A percentile compares a stretch with the other conserved stretches of the same genome.
These are phyloP conservation scores for Leishmania amazonensis DNA, from an alignment of 208 protist species.

Conservation along the genomic window DNA sequence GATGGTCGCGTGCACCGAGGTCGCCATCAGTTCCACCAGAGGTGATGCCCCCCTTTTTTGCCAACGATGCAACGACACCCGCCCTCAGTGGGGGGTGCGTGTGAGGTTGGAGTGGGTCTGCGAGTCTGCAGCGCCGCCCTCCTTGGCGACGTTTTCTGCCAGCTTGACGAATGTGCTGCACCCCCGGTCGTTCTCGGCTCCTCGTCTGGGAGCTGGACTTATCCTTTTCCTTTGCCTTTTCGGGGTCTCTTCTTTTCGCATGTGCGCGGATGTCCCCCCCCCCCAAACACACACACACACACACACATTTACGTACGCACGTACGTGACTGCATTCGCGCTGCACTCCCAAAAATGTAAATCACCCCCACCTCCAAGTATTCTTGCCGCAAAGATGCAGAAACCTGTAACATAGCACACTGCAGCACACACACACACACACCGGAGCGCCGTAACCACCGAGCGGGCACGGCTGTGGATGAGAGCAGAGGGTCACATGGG, in stretches of 20 bases:
- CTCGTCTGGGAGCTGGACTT: background rate
- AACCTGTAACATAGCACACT: no score
- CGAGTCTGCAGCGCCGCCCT: background rate
- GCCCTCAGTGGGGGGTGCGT: background rate
- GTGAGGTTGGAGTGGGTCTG: background rate
- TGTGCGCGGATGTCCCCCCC: no score
- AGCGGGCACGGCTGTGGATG: no score
- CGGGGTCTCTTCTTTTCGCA: background rate
- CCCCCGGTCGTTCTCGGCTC: background rate
- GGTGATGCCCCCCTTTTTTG: background rate
- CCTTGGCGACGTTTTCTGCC: background rate
- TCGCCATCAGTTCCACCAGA: background rate
- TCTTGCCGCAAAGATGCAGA: no score
- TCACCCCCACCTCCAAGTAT: no score
- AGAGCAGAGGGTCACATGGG: background rate
- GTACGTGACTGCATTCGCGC: no score
- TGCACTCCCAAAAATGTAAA: no score
- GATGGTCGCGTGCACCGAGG: background rate
- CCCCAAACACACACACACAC: background rate
- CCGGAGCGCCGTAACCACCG: no score
- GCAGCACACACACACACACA: background rate
- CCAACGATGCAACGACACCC: background rate
- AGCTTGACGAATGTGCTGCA: background rate
- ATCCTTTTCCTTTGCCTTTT: background rate
- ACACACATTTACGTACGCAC: background rate